A percentile compares a stretch with the other conserved stretches of the same genome.
Conservation (phyloP, 2,329 filamentous ascomycete species). For the Chalara sp. region DNA sequence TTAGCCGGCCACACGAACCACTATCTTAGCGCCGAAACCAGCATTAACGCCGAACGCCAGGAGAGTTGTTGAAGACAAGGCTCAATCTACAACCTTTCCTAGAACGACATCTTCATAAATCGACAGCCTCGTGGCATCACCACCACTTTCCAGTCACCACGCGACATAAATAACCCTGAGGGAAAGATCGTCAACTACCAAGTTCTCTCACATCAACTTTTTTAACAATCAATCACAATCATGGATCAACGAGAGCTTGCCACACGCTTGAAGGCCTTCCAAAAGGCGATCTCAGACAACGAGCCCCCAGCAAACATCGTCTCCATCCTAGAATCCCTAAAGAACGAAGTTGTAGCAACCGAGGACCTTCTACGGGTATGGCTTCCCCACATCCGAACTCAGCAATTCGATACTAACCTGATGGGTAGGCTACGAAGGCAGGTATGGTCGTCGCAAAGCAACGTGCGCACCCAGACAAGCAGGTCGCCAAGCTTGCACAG, state of each 20-base stretch:
- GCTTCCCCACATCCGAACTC: constrained; percentile 10
- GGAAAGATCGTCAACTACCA: too few relatives aligned
- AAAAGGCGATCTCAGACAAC: constrained; percentile 69
- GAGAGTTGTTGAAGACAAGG: too few relatives aligned
- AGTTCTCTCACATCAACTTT: constrained; percentile 1
- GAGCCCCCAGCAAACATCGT: constrained; percentile 69
- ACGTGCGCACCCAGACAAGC: constrained; percentile 69
- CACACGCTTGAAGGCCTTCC: constrained; percentile 47
- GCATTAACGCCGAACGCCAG: too few relatives aligned
- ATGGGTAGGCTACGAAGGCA: constrained; percentile 67
- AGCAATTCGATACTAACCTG: not conserved
- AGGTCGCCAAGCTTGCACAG: constrained; percentile 68
- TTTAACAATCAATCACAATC: not conserved
- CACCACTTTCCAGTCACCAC: too few relatives aligned
- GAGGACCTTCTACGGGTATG: constrained; percentile 81
- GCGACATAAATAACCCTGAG: too few relatives aligned
- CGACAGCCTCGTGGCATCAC: too few relatives aligned
- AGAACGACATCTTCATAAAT: too few relatives aligned
- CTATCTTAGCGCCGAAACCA: too few relatives aligned
- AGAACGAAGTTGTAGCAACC: constrained; percentile 73
- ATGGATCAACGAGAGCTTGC: constrained; percentile 26
- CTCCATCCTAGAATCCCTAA: constrained; percentile 68
- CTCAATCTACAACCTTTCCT: too few relatives aligned
- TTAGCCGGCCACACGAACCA: too few relatives aligned
- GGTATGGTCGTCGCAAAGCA: constrained; percentile 84